Evolutionary conservation across 164 flowering plant genomes (phyloP), one percentile per base, ranked within the genome.

Genomic region (Aristolochia contorta): DNA sequence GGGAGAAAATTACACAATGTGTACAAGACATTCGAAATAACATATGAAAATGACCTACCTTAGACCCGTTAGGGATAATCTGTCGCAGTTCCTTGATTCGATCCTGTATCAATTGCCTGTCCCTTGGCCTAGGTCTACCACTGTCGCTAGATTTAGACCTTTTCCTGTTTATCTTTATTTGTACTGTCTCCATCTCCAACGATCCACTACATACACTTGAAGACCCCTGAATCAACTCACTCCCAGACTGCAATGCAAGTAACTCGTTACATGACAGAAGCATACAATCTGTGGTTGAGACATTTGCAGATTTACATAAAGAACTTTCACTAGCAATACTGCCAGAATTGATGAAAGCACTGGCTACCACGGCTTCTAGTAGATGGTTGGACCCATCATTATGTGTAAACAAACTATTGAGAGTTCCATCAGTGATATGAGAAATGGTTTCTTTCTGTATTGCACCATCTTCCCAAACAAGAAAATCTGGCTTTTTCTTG

Each of bases 81-180:
- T 82, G 80, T 21, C 98, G 71, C 19, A 92, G 74, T 78, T 87
- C 96, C 72, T 80, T 89, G 20, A 89, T 69, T 23, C 98, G 74
- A 52, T 92, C 98, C 69, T 89, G 96, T 67, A 92, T 89, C 75
- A 85, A 60, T 70, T 92, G 98, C 67, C 98, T 79, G 57, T 92
- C 98, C 67, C 93, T 80, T 21, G 98, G 98, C 67, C 96, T 80
- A 37, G 80, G 80, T 74, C 62, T 84, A 59, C 68, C 75, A 68
- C 61, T 78, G 50, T 76, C 78, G 49, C 74, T 71, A 46, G 74
- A 46, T 50, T 60, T 74, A 56, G 73, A 70, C 73, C 70, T 84
- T 65, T 67, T 82, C 70, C 73, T 79, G 67, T 56, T 69, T 13
- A 58, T 51, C 59, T 57, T 71, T 6, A 82, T 63, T n/a, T 32